Conservation (phyloP, 768 basidiomycete species). For the Mrakia blollopis region DNA sequence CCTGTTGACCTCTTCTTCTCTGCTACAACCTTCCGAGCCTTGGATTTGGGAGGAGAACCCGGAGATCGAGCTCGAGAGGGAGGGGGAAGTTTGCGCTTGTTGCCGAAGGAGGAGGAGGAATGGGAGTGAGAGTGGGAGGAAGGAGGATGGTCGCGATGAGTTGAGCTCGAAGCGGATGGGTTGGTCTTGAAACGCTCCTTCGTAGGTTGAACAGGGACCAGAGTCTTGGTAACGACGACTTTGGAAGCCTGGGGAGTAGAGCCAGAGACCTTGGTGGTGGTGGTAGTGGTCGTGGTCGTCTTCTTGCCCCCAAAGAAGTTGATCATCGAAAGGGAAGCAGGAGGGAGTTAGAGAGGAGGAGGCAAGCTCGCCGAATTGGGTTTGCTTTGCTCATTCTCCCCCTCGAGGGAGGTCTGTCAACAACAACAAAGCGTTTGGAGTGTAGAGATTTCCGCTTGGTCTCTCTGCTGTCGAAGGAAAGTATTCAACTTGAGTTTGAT, state of each 20-base stretch:
- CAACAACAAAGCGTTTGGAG: too few relatives aligned
- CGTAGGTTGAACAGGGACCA: background rate
- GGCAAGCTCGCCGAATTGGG: background rate
- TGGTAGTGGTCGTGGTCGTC: background rate
- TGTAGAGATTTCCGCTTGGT: too few relatives aligned
- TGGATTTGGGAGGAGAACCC: constrained; percentile 1
- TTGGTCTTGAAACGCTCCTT: background rate
- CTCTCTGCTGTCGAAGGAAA: too few relatives aligned
- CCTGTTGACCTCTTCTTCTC: background rate
- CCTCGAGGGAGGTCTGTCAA: too few relatives aligned
- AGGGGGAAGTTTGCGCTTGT: background rate
- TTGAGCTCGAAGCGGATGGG: background rate
- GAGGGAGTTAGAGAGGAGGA: background rate
- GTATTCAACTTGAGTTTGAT: too few relatives aligned
- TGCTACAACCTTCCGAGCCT: background rate
- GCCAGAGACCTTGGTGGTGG: background rate
- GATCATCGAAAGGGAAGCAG: constrained; percentile 1
- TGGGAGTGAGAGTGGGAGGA: background rate
- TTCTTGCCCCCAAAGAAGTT: constrained; percentile 16
- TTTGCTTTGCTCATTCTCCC: too few relatives aligned
- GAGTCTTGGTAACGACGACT: constrained; percentile 3
- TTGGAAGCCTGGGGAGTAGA: background rate
- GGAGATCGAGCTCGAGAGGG: background rate
- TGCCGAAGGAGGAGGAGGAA: background rate
- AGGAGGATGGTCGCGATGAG: constrained; percentile 4